Base-by-base conservation (phyloP, 2,329 filamentous ascomycete species). In the Westerdykella sp. region DNA sequence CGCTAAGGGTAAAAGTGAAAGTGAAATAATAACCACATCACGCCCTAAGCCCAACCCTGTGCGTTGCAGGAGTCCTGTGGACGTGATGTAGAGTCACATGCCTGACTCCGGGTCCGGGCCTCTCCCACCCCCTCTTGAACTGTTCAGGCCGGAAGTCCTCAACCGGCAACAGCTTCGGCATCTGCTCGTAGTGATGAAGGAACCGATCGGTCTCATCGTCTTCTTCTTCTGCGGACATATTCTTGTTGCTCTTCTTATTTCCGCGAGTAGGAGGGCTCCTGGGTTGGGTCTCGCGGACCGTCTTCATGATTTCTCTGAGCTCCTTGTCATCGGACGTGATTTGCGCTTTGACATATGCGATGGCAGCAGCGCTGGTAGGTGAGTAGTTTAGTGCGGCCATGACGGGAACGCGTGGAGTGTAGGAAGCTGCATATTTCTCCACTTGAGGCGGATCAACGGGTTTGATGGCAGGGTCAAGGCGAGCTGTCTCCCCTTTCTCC, bases 331-430 rank as follows among this genome's bases (percentile, higher is more conserved):
- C 75, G 28, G 74, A 78, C 5, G 81, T 80, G 54, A 96, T 93
- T 66, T 98, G 93, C 0, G 93, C 91, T 56, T 79, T 83, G 40
- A 97, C 76, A 60, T 93, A 93, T 7, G 74, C 69, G 4, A 81
- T 57, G 25, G 43, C 70, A 55, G 32, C 65, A 54, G 18, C 69
- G 4, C 42, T 55, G 6, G 76, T 74, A 36, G 51, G 43, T 32
- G 58, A 42, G 12, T 42, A 30, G 39, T 49, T 52, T 1, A 95
- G 73, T 1, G 75, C 66, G 42, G 85, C 76, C 88, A 97, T 95
- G 42, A 97, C 84, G 0, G 90, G 83, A 12, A 75, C 72, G 14
- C 91, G 82, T 0, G 83, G 79, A 0, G 67, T 79, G 65, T 96
- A 97, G 0, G 68, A 77, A 59, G 95, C 93, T 0, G 62, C 39